Conservation (phyloP, 108 stramenopile species). For the Skeletonema tropicum region DNA sequence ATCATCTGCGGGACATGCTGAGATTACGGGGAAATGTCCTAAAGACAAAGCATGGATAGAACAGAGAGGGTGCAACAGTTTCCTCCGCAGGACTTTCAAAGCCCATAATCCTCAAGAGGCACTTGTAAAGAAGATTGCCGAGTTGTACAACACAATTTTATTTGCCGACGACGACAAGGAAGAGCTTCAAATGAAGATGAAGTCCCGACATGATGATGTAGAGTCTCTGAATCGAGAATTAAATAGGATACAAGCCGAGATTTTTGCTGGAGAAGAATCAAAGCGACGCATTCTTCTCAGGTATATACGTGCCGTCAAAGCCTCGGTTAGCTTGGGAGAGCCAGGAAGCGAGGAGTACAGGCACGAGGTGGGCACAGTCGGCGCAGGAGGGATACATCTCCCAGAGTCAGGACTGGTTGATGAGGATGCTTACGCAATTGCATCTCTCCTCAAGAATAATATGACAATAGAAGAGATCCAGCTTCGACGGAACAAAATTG, state of each 20-base stretch:
- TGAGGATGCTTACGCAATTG: slow-evolving; percentile 78
- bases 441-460: slow-evolving; percentile 74
- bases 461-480: slow-evolving; percentile 73
- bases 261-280: slow-evolving; percentile 82
- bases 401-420: slow-evolving; percentile 69
- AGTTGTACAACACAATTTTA: slow-evolving; percentile 60
- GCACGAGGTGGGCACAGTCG: slow-evolving; percentile 50
- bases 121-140: slow-evolving; percentile 56
- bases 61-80: slow-evolving; percentile 50
- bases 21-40: slow-evolving; percentile 50
- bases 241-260: slow-evolving; percentile 47
- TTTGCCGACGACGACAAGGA: slow-evolving; percentile 67
- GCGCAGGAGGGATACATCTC: slow-evolving; percentile 65
- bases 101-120: slow-evolving; percentile 66
- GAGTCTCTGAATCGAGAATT: slow-evolving; percentile 49
- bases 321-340: slow-evolving; percentile 60
- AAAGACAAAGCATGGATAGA: slow-evolving; percentile 63
- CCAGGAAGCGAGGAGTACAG: slow-evolving; percentile 48
- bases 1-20: slow-evolving; percentile 41
- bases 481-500: slow-evolving; percentile 68
- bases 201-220: slow-evolving; percentile 48
- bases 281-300: slow-evolving; percentile 80
- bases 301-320: slow-evolving; percentile 86
- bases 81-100: slow-evolving; percentile 60
- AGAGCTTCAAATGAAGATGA: slow-evolving; percentile 13